A percentile compares a stretch with the other conserved stretches of the same genome.
Evolutionary conservation across 2,329 filamentous ascomycete genomes (phyloP).

Genomic region (Magnaporthiopsis poae): DNA sequence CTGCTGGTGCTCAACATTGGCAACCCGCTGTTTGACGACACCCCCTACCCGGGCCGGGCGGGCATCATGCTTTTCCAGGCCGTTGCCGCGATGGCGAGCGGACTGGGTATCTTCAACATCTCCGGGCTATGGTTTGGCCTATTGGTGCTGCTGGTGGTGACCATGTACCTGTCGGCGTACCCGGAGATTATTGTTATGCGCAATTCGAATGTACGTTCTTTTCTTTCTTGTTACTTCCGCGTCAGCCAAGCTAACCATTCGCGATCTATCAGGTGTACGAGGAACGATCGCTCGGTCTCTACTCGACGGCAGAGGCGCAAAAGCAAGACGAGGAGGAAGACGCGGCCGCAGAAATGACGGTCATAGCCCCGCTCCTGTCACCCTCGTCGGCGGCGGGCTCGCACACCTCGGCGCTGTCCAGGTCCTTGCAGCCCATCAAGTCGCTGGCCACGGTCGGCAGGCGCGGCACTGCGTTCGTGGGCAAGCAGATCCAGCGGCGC

Average conservation of each 20-base stretch:
- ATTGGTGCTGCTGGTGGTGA: slow-evolving; percentile 50
- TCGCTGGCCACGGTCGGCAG: slow-evolving; percentile 12
- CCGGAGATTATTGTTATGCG: slow-evolving; percentile 55
- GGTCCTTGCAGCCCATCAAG: slow-evolving; percentile 5
- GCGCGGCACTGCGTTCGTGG: slow-evolving; percentile 20
- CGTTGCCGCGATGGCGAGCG: slow-evolving; percentile 53
- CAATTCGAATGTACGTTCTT: slow-evolving; percentile 62
- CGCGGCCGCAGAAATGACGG: slow-evolving; percentile 2
- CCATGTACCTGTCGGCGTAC: slow-evolving; percentile 59
- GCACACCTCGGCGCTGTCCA: slow-evolving; percentile 2
- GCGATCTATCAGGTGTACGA: slow-evolving; percentile 30
- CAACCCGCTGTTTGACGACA: slow-evolving; percentile 42
- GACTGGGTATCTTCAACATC: slow-evolving; percentile 56
- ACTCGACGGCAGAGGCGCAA: slow-evolving; percentile 17
- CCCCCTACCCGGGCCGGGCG: slow-evolving; percentile 43
- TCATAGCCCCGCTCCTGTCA: not conserved
- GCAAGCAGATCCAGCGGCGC: slow-evolving; percentile 19
- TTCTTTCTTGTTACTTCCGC: too few relatives aligned
- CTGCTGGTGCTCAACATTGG: slow-evolving; percentile 58
- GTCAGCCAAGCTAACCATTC: too few relatives aligned
- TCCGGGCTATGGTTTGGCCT: slow-evolving; percentile 45
- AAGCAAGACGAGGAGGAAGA: slow-evolving; percentile 7
- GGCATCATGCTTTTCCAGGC: slow-evolving; percentile 59
- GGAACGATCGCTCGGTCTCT: slow-evolving; percentile 41
- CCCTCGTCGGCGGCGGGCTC: slow-evolving; percentile 2